A percentile compares a stretch with the other conserved stretches of the same genome.
Evolutionary conservation across 225 moss, liverwort and hornwort species (phyloP).

Genomic region (Takakia lepidozioides): DNA sequence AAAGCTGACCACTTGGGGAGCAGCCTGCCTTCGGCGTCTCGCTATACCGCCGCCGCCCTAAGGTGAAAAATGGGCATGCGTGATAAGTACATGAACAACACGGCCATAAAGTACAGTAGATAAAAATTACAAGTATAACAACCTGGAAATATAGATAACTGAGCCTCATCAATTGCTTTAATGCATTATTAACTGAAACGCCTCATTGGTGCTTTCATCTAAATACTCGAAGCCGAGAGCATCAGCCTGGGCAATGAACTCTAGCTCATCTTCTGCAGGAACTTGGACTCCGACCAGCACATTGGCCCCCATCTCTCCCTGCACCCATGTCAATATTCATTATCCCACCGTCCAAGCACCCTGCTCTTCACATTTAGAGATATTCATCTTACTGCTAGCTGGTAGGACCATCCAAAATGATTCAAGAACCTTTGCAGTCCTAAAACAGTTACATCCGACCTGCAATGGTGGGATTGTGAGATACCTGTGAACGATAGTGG

Average conservation of each 20-base stretch:
- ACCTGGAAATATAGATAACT: too few relatives aligned
- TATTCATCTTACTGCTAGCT: too few relatives aligned
- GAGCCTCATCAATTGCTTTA: too few relatives aligned
- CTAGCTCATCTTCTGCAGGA: slow-evolving; percentile 46
- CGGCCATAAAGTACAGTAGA: too few relatives aligned
- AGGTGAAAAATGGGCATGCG: too few relatives aligned
- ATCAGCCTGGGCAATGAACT: slow-evolving; percentile 54
- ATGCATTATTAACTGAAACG: slow-evolving; percentile 74
- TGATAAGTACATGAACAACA: too few relatives aligned
- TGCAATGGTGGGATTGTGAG: not conserved
- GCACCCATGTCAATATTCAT: slow-evolving; percentile 9
- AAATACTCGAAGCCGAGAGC: slow-evolving; percentile 69
- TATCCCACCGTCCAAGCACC: too few relatives aligned
- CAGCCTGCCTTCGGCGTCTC: too few relatives aligned
- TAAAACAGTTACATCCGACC: too few relatives aligned
- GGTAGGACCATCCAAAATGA: not conserved
- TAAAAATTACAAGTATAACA: too few relatives aligned
- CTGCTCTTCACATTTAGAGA: not conserved
- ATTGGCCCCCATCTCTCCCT: slow-evolving; percentile 94
- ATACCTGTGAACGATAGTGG: slow-evolving; percentile 67
- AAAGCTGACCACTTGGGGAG: too few relatives aligned
- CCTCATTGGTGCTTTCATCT: slow-evolving; percentile 79
- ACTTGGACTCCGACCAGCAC: slow-evolving; percentile 80
- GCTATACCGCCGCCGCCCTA: too few relatives aligned
- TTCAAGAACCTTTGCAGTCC: not conserved